Conservation (phyloP, 805 yeast species). For the Kregervanrija pseudodelftensis region DNA sequence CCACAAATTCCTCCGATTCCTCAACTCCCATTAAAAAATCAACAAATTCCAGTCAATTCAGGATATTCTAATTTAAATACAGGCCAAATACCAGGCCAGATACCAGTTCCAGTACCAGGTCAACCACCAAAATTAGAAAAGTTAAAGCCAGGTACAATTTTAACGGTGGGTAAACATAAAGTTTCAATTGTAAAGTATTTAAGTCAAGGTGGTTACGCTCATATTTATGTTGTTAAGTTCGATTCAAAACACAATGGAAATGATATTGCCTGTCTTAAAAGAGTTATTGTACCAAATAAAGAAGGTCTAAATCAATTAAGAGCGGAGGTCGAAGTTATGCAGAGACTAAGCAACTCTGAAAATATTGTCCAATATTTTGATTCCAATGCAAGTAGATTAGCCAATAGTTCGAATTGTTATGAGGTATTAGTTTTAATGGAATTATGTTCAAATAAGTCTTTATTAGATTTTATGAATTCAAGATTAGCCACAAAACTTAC, state of each 20-base stretch:
- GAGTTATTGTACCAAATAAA: slow-evolving; percentile 94
- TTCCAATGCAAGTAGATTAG: slow-evolving; percentile 82
- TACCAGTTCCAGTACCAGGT: neutral
- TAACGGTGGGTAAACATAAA: slow-evolving; percentile 42
- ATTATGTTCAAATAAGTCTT: slow-evolving; percentile 77
- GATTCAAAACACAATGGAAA: slow-evolving; percentile 52
- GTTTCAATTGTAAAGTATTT: slow-evolving; percentile 37
- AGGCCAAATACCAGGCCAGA: no score
- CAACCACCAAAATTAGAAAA: slow-evolving; percentile 11
- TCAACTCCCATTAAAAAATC: neutral
- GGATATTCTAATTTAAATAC: neutral
- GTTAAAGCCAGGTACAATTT: slow-evolving; percentile 32
- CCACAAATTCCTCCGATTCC: slow-evolving; percentile 1
- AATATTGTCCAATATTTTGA: slow-evolving; percentile 88
- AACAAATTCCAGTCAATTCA: neutral
- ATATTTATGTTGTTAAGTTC: slow-evolving; percentile 75
- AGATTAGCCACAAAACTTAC: slow-evolving; percentile 70
- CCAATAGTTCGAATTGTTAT: slow-evolving; percentile 40
- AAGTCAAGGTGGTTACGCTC: slow-evolving; percentile 75
- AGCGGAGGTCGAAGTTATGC: slow-evolving; percentile 98
- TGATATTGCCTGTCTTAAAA: slow-evolving; percentile 71
- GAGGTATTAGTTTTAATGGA: slow-evolving; percentile 94
- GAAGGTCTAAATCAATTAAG: slow-evolving; percentile 71
- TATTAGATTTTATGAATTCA: slow-evolving; percentile 87
- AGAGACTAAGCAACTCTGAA: slow-evolving; percentile 68